Conservation (phyloP, 2,329 filamentous ascomycete species). For the Fusarium sp. region DNA sequence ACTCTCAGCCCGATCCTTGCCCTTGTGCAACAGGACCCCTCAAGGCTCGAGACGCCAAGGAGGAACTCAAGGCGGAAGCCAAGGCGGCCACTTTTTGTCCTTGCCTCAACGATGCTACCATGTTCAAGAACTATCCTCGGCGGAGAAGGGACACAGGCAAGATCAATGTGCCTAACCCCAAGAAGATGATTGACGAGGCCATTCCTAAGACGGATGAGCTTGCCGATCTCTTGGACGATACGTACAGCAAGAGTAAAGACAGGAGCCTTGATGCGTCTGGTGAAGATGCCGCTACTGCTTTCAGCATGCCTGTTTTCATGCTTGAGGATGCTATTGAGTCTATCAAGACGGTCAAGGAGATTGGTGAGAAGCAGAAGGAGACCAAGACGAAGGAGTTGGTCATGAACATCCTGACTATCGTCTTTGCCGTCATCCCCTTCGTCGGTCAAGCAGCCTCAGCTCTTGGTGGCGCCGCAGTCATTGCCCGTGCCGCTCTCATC, state of each 20-base stretch:
- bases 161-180: slow-evolving; percentile 15
- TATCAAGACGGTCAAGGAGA: slow-evolving; percentile 42
- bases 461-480: background rate
- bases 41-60: background rate
- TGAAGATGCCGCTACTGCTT: background rate
- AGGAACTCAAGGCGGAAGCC: background rate
- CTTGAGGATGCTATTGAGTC: slow-evolving; percentile 39
- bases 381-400: slow-evolving; percentile 40
- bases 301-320: slow-evolving; percentile 23
- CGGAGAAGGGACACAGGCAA: slow-evolving; percentile 13
- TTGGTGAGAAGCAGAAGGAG: slow-evolving; percentile 39
- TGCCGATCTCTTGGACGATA: background rate
- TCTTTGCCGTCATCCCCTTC: background rate
- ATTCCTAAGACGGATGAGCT: slow-evolving; percentile 11
- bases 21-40: background rate
- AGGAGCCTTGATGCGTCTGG: background rate
- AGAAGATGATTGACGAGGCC: slow-evolving; percentile 10
- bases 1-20: background rate
- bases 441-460: background rate
- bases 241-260: background rate
- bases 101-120: background rate
- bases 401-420: slow-evolving; percentile 48
- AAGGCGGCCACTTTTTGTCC: background rate
- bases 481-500: slow-evolving; percentile 27
- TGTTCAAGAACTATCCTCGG: background rate